These are phyloP conservation scores for Linnemannia elongata DNA, from an alignment of 192 early-diverging fungal genomes.

Conservation along the genomic window DNA sequence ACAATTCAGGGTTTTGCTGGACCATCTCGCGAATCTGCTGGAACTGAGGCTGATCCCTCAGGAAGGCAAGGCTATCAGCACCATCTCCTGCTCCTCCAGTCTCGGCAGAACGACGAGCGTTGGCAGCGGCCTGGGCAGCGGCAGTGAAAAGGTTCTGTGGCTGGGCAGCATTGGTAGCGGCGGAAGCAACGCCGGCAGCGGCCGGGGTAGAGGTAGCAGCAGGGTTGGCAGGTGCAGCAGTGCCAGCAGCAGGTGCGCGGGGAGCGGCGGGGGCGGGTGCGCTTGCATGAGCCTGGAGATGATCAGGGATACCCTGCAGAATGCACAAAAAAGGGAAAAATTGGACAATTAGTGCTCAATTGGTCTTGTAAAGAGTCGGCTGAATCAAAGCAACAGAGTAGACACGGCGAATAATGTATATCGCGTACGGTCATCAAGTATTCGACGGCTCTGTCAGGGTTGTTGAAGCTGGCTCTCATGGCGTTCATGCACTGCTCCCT, in stretches of 20 bases:
- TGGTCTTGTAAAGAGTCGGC: too few relatives aligned
- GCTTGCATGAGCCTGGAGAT: constrained; percentile 65
- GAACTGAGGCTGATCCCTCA: constrained; percentile 90
- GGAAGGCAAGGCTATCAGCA: constrained; percentile 58
- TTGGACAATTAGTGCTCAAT: neutral
- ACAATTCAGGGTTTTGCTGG: constrained; percentile 85
- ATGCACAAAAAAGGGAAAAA: constrained; percentile 24
- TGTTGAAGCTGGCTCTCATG: constrained; percentile 97
- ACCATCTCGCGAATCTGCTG: constrained; percentile 92
- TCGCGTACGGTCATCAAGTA: constrained; percentile 86
- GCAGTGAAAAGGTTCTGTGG: constrained; percentile 75
- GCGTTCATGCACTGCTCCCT: constrained; percentile 88
- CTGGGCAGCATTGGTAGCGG: constrained; percentile 23
- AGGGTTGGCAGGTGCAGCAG: constrained; percentile 16
- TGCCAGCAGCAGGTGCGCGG: constrained; percentile 29
- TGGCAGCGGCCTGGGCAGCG: constrained; percentile 63
- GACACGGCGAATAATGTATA: too few relatives aligned
- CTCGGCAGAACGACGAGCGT: constrained; percentile 46
- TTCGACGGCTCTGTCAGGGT: constrained; percentile 97
- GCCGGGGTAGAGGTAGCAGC: constrained; percentile 52
- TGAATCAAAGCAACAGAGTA: neutral
- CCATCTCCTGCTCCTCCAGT: constrained; percentile 60
- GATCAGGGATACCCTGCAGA: constrained; percentile 85
- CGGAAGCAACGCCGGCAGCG: constrained; percentile 19
- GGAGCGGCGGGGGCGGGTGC: constrained; percentile 52